Evolutionary conservation across 2,329 filamentous ascomycete species (phyloP).

Genomic region (Claviceps capensis): DNA sequence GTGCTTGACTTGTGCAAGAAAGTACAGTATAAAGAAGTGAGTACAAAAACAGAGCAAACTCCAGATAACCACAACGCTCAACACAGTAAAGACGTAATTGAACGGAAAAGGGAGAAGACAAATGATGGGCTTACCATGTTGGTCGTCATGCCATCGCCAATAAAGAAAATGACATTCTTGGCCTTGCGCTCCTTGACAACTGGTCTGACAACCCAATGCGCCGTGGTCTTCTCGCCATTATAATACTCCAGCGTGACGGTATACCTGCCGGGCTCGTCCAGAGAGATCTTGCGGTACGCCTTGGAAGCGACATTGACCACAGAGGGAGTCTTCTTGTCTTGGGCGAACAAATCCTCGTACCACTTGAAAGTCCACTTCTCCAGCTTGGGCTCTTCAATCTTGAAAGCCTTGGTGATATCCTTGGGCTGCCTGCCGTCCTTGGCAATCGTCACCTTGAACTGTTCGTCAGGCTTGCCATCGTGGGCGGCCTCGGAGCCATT

Average conservation of each 20-base stretch:
- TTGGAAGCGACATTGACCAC: constrained; percentile 71
- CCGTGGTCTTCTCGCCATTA: constrained; percentile 54
- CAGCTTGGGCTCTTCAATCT: constrained; percentile 53
- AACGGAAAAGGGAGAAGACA: neutral
- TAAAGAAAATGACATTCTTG: constrained; percentile 78
- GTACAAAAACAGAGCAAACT: neutral
- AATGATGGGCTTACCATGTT: constrained; percentile 41
- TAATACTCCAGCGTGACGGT: constrained; percentile 66
- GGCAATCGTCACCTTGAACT: constrained; percentile 61
- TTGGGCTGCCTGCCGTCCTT: constrained; percentile 44
- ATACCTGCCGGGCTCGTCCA: constrained; percentile 71
- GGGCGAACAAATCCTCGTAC: constrained; percentile 72
- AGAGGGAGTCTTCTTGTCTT: constrained; percentile 54
- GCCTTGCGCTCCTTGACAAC: constrained; percentile 56
- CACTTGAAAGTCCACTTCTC: constrained; percentile 77
- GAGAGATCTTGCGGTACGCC: constrained; percentile 59
- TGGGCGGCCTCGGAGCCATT: constrained; percentile 72
- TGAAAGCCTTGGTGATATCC: constrained; percentile 53
- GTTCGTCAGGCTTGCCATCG: constrained; percentile 52
- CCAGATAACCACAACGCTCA: neutral
- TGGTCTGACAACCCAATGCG: constrained; percentile 65
- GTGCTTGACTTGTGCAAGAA: neutral
- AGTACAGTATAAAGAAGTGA: neutral
- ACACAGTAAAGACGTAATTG: neutral
- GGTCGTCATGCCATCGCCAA: constrained; percentile 61